Evolutionary conservation across 1,284 basidiomycete genomes (phyloP), one percentile per base, ranked within the genome.

Genomic region (Stereum hirsutum): DNA sequence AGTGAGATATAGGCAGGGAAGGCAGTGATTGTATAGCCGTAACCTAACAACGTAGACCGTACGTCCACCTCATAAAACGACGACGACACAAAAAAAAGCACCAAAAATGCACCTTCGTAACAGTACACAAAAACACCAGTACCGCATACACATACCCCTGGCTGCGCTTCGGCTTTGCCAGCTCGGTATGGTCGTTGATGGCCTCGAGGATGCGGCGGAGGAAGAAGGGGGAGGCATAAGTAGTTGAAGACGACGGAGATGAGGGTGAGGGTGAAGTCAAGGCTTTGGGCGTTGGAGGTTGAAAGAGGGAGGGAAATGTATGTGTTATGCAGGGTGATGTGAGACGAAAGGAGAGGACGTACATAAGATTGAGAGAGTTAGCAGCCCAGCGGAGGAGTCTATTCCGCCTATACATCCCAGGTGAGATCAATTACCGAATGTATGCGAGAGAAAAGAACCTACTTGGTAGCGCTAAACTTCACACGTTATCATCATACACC

Each of bases 131-230:
- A 55, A 89, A 81, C 5, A 82, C 76, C 1, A 88, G 65, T 44
- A 79, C 62, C 0, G 85, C 83, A 49, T 77, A 88, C 15, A 88
- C 68, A 55, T 86, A 90, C 1, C 86, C 87, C 23, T 63, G 66
- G 69, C 79, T 81, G 32, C 4, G 7, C 15, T 25, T 20, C 11
- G n/a, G n/a, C n/a, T 14, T 34, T 14, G 34, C 35, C 7, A 37
- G n/a, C 20, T 8, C 5, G 21, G 20, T n/a, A n/a, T n/a, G n/a
- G n/a, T n/a, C n/a, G n/a, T n/a, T n/a, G n/a, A n/a, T n/a, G n/a
- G n/a, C n/a, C n/a, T n/a, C 31, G 14, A 17, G 19, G 19, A 10
- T 36, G 24, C 40, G 46, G 47, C 49, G 49, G 38, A 86, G 66
- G 59, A 84, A 82, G 59, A 77, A 84, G 2, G 81, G 81, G 0